Evolutionary conservation across 2,329 filamentous ascomycete species (phyloP).

Genomic region (Graphilbum ipis-grandicollis): DNA sequence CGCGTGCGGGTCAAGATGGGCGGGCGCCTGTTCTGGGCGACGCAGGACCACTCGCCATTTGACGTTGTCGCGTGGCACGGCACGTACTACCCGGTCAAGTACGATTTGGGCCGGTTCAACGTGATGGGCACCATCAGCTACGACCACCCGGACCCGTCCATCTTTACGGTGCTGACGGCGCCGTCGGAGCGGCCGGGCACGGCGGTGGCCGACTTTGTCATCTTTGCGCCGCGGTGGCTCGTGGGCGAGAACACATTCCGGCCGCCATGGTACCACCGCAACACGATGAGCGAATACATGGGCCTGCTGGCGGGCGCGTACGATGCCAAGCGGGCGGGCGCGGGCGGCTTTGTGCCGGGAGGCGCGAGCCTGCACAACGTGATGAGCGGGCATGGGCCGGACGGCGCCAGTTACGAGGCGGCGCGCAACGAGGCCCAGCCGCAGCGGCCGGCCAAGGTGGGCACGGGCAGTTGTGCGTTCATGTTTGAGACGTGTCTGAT

Average conservation of each 20-base stretch:
- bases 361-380: conserved; percentile 51
- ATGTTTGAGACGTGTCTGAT: conserved; percentile 56
- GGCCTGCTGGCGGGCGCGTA: conserved; percentile 40
- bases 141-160: conserved; percentile 64
- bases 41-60: conserved; percentile 52
- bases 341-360: conserved; percentile 38
- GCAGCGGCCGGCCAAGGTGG: conserved; percentile 35
- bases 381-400: conserved; percentile 51
- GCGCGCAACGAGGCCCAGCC: conserved; percentile 33
- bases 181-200: conserved; percentile 43
- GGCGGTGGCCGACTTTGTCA: conserved; percentile 53
- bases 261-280: conserved; percentile 56
- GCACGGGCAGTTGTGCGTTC: conserved; percentile 44
- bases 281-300: conserved; percentile 51
- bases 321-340: conserved; percentile 41
- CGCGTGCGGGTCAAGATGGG: conserved; percentile 52
- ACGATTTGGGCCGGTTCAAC: conserved; percentile 63
- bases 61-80: conserved; percentile 71
- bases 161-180: conserved; percentile 56
- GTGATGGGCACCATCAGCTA: conserved; percentile 55
- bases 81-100: conserved; percentile 67
- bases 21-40: conserved; percentile 46
- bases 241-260: conserved; percentile 54
- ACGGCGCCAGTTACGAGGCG: conserved; percentile 36
- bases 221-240: conserved; percentile 57